Percentiles rank a stretch among this genome's conserved stretches.
phyloP scores from a whole-genome alignment of 345 rosid species.

The Odontarrhena argentea region DNA sequence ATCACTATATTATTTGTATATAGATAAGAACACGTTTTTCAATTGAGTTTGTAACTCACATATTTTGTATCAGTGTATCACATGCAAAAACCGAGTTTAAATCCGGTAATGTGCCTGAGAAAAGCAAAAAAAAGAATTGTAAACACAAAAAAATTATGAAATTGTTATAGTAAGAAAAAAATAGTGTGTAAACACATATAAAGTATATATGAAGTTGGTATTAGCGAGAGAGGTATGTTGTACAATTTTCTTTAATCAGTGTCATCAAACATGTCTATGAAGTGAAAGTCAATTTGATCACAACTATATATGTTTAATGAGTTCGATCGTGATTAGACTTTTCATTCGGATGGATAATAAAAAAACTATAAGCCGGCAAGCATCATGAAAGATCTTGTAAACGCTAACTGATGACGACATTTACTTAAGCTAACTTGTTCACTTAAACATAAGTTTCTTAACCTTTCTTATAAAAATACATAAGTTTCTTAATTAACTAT shows the following conservation, averaged over 20 bases:
- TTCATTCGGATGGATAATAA: neutral
- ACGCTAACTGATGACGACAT: constrained; percentile 23
- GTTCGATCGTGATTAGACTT: neutral
- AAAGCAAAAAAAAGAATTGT: neutral
- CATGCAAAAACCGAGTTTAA: neutral
- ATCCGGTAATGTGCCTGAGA: neutral
- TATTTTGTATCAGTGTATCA: neutral
- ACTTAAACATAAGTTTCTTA: neutral
- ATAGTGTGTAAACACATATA: constrained; percentile 1
- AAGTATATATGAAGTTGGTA: no score
- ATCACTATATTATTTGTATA: neutral
- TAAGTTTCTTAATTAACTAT: no score
- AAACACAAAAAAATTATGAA: neutral
- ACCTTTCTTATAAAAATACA: neutral
- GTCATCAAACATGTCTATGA: constrained; percentile 5
- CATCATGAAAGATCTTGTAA: constrained; percentile 1
- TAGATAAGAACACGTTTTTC: neutral
- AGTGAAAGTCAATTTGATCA: neutral
- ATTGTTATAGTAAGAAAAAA: neutral
- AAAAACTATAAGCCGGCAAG: neutral
- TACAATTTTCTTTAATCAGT: neutral
- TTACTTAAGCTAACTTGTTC: constrained; percentile 20
- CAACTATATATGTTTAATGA: neutral
- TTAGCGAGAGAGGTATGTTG: neutral
- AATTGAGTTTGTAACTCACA: neutral